These are phyloP conservation scores for Hanseniaspora uvarum DNA, from an alignment of 1,139 yeast genomes.

Conservation along the genomic window DNA sequence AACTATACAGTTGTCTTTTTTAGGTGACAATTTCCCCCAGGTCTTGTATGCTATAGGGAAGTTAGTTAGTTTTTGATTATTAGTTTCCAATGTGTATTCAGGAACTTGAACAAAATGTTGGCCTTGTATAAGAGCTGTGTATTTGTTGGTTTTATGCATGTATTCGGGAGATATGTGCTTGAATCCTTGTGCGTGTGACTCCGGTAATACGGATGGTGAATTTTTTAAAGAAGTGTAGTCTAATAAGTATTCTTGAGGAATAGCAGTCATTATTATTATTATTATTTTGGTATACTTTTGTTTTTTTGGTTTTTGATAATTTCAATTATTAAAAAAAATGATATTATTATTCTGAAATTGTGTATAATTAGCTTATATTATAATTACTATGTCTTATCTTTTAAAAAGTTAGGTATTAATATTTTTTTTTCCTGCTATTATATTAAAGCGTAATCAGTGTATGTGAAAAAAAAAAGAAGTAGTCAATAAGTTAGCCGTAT, in stretches of 20 bases:
- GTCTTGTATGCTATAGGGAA: slow-evolving; percentile 93
- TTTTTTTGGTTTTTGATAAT: background rate
- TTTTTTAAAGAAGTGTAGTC: background rate
- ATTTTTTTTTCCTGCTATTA: too few species aligned
- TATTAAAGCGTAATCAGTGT: too few species aligned
- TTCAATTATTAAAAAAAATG: background rate
- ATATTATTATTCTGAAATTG: too few species aligned
- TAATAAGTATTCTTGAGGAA: slow-evolving; percentile 5
- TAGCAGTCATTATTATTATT: background rate
- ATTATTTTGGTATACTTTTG: background rate
- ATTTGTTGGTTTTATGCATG: slow-evolving; percentile 43
- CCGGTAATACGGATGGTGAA: slow-evolving; percentile 5
- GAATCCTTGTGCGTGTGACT: slow-evolving; percentile 1
- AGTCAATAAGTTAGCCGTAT: too few species aligned
- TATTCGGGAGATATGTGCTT: slow-evolving; percentile 23
- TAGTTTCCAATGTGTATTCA: slow-evolving; percentile 65
- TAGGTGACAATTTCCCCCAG: slow-evolving; percentile 73
- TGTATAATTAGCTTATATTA: too few species aligned
- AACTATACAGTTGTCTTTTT: slow-evolving; percentile 63
- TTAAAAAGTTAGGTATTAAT: too few species aligned
- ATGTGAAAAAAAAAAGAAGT: too few species aligned
- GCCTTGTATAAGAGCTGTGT: slow-evolving; percentile 58
- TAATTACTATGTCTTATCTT: too few species aligned
- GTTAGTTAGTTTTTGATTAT: slow-evolving; percentile 49
- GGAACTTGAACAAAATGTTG: slow-evolving; percentile 81